phyloP scores from a whole-genome alignment of 2,329 filamentous ascomycete genomes.

The Fusarium penzigii region DNA sequence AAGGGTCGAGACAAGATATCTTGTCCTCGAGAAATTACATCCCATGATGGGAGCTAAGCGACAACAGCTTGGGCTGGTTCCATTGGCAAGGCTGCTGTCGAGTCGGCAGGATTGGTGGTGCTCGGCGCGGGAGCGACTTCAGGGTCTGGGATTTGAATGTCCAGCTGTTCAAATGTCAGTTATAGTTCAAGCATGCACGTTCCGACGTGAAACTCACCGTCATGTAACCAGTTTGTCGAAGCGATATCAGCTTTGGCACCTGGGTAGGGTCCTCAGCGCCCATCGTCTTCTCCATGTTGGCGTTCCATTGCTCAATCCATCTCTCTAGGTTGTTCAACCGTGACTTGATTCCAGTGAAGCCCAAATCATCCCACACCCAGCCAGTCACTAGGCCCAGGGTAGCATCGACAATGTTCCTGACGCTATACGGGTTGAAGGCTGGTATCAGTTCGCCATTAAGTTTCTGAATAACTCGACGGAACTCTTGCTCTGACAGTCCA shows the following conservation, averaged over 20 bases:
- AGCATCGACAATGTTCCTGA: constrained; percentile 78
- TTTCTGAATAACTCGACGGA: constrained; percentile 77
- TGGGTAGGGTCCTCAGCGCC: constrained; percentile 51
- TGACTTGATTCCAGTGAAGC: constrained; percentile 73
- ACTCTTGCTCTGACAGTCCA: constrained; percentile 81
- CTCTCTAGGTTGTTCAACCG: constrained; percentile 69
- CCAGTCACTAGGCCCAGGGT: constrained; percentile 80
- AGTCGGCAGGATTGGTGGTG: constrained; percentile 41
- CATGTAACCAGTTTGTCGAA: constrained; percentile 86
- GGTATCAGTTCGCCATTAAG: constrained; percentile 75
- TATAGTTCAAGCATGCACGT: not conserved
- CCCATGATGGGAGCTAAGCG: constrained; percentile 6
- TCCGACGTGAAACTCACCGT: constrained; percentile 53
- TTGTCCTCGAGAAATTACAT: constrained; percentile 1
- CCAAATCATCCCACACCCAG: constrained; percentile 93
- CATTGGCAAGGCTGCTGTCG: constrained; percentile 36
- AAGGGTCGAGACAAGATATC: not conserved
- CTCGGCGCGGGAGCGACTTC: constrained; percentile 61
- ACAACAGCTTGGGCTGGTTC: constrained; percentile 31
- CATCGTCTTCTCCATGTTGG: constrained; percentile 60
- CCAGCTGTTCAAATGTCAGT: constrained; percentile 53
- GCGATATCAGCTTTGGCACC: constrained; percentile 71
- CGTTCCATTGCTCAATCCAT: constrained; percentile 89
- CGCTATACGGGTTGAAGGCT: constrained; percentile 78
- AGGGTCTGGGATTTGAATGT: constrained; percentile 80